Base-by-base conservation (phyloP, 2,329 filamentous ascomycete genomes). In the Helicocarpus griseus region DNA sequence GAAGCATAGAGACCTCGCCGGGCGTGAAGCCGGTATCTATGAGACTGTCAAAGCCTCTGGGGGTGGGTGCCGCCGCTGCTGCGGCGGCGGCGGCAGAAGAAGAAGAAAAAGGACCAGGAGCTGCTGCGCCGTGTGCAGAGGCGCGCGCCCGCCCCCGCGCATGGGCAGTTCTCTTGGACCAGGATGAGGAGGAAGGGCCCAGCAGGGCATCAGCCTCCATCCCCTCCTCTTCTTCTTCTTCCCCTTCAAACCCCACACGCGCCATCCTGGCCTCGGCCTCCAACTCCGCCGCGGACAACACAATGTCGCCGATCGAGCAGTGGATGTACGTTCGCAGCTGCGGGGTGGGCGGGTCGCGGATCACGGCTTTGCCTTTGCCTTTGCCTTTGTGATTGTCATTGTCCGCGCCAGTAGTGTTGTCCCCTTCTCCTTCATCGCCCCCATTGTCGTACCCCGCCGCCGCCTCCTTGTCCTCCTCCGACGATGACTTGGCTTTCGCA, bases 21-120 rank as follows among this genome's bases (percentile, higher is more conserved):
- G 83, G 65, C 0, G 87, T 88, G 70, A 98, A 94, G 26, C 91
- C 91, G 0, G 89, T 80, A 4, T 79, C 74, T 0, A 95, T 78
- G 2, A 97, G 77, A 5, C 93, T 79, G 66, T 97, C 90, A 70
- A 98, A 98, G 26, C 93, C 93, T 14, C 86, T 81, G 0, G 86
- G 86, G 29, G 29, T 6, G 14, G 35, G 35, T 38, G 29, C 14
- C 13, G 19, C 17, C 17, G 19, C 19, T 35, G 44, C 14, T 47
- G 4, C 13, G 26, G 26, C 29, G 5, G n/a, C 13, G 29, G 21
- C 41, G 6, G n/a, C 7, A n/a, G 41, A 29, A 13, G 14, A n/a
- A 14, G 41, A 4, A n/a, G n/a, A 9, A 28, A 5, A 17, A 8
- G 7, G 9, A 21, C 24, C 4, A 24, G 26, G 8, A 11, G 41